phyloP scores from a whole-genome alignment of 192 early-diverging fungal genomes.

The Funneliformis geosporum region DNA sequence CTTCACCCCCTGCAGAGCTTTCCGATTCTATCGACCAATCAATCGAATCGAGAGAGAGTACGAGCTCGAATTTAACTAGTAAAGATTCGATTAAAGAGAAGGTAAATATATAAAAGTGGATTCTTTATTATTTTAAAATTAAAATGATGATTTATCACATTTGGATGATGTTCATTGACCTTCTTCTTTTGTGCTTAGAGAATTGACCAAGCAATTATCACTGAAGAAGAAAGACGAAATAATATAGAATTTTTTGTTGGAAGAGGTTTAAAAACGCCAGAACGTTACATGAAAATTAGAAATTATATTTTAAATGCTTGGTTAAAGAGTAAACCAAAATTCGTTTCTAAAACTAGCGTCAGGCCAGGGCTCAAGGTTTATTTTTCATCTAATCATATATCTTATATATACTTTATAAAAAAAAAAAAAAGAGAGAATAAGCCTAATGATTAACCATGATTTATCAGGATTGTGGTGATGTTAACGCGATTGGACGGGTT shows the following conservation, averaged over 20 bases:
- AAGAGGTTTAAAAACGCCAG: slow-evolving; percentile 77
- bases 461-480: slow-evolving; percentile 78
- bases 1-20: not conserved
- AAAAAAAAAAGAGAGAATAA: no score
- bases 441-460: slow-evolving; percentile 4
- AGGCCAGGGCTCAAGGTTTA: slow-evolving; percentile 65
- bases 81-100: not conserved
- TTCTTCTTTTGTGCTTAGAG: slow-evolving; percentile 2
- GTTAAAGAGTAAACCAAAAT: slow-evolving; percentile 64
- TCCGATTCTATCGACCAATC: slow-evolving; percentile 4
- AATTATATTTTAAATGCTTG: slow-evolving; percentile 88
- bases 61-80: not conserved
- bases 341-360: slow-evolving; percentile 82
- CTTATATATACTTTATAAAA: not conserved
- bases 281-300: slow-evolving; percentile 83
- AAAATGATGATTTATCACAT: not conserved
- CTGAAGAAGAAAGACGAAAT: slow-evolving; percentile 49
- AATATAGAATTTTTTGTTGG: slow-evolving; percentile 71
- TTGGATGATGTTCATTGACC: not conserved
- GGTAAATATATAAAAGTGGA: not conserved
- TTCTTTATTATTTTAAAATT: not conserved
- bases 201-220: slow-evolving; percentile 50
- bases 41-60: not conserved
- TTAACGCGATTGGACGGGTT: slow-evolving; percentile 88
- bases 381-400: not conserved